Conservation (phyloP, 2,329 filamentous ascomycete genomes). For the Chaetomium sp. region DNA sequence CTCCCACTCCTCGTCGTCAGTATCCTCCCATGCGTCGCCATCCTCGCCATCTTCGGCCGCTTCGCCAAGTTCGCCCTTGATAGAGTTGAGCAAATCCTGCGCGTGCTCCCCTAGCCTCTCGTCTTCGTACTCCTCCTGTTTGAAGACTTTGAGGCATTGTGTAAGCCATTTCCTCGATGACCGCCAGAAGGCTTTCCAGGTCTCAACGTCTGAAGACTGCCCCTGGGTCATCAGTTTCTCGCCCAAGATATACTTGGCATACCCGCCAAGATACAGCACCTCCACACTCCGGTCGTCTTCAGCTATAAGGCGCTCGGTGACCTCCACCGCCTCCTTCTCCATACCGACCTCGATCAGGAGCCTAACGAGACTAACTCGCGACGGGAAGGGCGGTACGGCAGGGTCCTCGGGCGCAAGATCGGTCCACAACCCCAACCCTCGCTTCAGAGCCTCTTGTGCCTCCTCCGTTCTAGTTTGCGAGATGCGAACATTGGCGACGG, state of each 20-base stretch:
- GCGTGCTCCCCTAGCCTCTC: slow-evolving; percentile 76
- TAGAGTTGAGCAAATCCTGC: slow-evolving; percentile 65
- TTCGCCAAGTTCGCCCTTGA: slow-evolving; percentile 67
- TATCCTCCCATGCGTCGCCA: slow-evolving; percentile 56
- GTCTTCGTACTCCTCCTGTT: slow-evolving; percentile 80
- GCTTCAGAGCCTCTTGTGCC: slow-evolving; percentile 73
- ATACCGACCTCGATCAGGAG: slow-evolving; percentile 88
- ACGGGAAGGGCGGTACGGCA: slow-evolving; percentile 80
- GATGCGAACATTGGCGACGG: slow-evolving; percentile 88
- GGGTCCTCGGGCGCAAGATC: slow-evolving; percentile 72
- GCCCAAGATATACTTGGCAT: slow-evolving; percentile 81
- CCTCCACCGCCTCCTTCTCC: slow-evolving; percentile 80
- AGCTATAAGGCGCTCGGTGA: slow-evolving; percentile 77
- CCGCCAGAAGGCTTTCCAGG: slow-evolving; percentile 65
- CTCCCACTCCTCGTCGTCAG: slow-evolving; percentile 41
- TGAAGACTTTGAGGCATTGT: slow-evolving; percentile 78
- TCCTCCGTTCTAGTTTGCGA: slow-evolving; percentile 81
- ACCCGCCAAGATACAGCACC: slow-evolving; percentile 95
- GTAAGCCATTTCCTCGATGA: slow-evolving; percentile 82
- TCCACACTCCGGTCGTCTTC: slow-evolving; percentile 96
- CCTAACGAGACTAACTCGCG: slow-evolving; percentile 78
- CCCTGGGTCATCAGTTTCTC: slow-evolving; percentile 61
- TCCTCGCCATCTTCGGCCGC: slow-evolving; percentile 53
- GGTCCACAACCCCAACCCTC: slow-evolving; percentile 83
- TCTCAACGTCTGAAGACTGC: slow-evolving; percentile 44